A percentile compares a stretch with the other conserved stretches of the same genome.
These are phyloP conservation scores for Candida orba DNA, from an alignment of 805 yeast species.

Conservation along the genomic window DNA sequence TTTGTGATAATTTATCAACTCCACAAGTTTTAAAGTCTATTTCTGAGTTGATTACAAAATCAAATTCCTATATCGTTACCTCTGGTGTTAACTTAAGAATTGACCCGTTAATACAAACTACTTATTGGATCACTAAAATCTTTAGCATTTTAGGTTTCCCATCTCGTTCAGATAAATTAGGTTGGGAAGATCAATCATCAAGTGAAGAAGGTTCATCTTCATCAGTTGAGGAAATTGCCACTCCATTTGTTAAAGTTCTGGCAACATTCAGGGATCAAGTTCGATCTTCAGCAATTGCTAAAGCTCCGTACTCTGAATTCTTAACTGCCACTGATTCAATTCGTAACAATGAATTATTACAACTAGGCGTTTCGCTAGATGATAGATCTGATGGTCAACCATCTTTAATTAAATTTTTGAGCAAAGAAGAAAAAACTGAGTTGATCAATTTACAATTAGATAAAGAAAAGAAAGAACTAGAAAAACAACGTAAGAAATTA, in stretches of 20 bases:
- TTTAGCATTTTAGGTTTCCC: conserved; percentile 71
- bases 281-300: conserved; percentile 62
- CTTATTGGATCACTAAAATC: conserved; percentile 65
- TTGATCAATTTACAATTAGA: conserved; percentile 49
- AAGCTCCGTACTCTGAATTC: conserved; percentile 43
- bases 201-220: background rate
- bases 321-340: conserved; percentile 67
- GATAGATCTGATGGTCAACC: conserved; percentile 73
- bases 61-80: conserved; percentile 67
- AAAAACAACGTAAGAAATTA: conserved; percentile 51
- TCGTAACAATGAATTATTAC: conserved; percentile 63
- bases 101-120: conserved; percentile 59
- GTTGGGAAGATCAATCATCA: conserved; percentile 55
- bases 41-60: conserved; percentile 57
- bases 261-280: conserved; percentile 78
- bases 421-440: conserved; percentile 59
- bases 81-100: conserved; percentile 45
- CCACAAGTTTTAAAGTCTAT: conserved; percentile 64
- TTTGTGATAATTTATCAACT: conserved; percentile 83
- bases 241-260: conserved; percentile 76
- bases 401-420: conserved; percentile 81
- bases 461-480: conserved; percentile 46
- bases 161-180: conserved; percentile 59
- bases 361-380: conserved; percentile 77
- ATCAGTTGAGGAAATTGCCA: conserved; percentile 53